Percentiles rank a stretch among this genome's conserved stretches.
Conservation (phyloP, 2,329 filamentous ascomycete genomes). For the Hymenoscyphus albidus region DNA sequence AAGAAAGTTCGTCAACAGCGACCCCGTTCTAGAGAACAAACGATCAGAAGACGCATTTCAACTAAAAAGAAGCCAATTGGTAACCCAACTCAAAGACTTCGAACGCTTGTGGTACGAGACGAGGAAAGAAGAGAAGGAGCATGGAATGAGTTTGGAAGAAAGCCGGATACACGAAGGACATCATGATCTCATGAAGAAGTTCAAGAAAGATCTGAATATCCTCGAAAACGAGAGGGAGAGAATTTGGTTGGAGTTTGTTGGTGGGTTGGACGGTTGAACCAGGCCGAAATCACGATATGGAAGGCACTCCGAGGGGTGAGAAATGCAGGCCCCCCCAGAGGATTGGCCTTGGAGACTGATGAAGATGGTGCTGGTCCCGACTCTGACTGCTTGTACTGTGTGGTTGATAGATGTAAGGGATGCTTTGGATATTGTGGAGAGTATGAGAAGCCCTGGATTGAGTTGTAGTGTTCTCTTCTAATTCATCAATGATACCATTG, state of each 20-base stretch:
- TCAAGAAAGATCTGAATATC: constrained; percentile 2
- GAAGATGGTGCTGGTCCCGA: no score
- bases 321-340: not conserved
- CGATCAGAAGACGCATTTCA: constrained; percentile 5
- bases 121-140: constrained; percentile 3
- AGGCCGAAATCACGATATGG: constrained; percentile 6
- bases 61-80: not conserved
- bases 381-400: constrained; percentile 6
- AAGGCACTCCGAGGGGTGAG: constrained; percentile 6
- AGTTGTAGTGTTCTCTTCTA: not conserved
- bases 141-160: not conserved
- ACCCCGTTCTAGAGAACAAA: constrained; percentile 5
- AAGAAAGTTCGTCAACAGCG: not conserved
- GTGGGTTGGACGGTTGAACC: constrained; percentile 5
- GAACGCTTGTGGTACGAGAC: not conserved
- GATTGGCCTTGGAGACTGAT: not conserved
- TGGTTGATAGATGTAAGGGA: constrained; percentile 1
- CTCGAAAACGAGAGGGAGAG: constrained; percentile 8
- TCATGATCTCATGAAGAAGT: not conserved
- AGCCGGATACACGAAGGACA: constrained; percentile 4
- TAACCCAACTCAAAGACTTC: constrained; percentile 2
- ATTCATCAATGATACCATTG: not conserved
- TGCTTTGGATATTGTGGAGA: not conserved
- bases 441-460: constrained; percentile 7
- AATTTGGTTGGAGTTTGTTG: constrained; percentile 11